Base-by-base conservation (phyloP, 2,329 filamentous ascomycete genomes). In the Ceratocystis albifundus region DNA sequence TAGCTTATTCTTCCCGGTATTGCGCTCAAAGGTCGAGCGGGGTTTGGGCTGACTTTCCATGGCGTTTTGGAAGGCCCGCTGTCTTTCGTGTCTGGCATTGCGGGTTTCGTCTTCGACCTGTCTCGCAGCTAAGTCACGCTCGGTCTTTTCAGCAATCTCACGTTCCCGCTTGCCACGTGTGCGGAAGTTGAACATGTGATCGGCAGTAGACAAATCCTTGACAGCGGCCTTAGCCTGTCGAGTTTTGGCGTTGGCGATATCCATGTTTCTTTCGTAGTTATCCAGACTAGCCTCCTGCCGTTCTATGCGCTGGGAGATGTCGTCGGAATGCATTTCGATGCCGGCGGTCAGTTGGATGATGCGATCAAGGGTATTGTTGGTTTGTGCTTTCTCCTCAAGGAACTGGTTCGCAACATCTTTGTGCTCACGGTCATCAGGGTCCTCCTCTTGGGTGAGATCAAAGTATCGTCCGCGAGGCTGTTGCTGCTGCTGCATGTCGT, bases 261-360 rank as follows among this genome's bases (percentile, higher is more conserved):
- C 90, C 67, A 96, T 80, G 71, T 93, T 90, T 75, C 84, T 84
- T 75, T 96, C 89, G 0, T 88, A 89, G 72, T 92, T 90, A 73
- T 92, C 84, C 66, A 96, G 82, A 17, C 87, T 82, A 73, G 96
- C 90, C 68, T 88, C 88, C 74, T 96, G 91, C 36, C 62, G 15
- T 82, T 84, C 65, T 87, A 88, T 12, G 96, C 82, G 66, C 88
- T 82, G 48, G 84, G 86, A 46, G 93, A 80, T 0, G 88, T 92
- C 63, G 84, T 82, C 28, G 86, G 82, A 59, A 88, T 89, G 46
- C 83, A 86, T 70, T 89, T 85, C 71, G 90, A 83, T 8, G 85
- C 84, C 82, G 61, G 85, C 81, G 32, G 87, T 87, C 65, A 86
- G 82, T 7, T 83, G 81, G 55, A 89, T 78, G 15, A 87, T 86